A percentile compares a stretch with the other conserved stretches of the same genome.
phyloP scores from a whole-genome alignment of 768 basidiomycete species.

The Termitomyces eurrhizus region DNA sequence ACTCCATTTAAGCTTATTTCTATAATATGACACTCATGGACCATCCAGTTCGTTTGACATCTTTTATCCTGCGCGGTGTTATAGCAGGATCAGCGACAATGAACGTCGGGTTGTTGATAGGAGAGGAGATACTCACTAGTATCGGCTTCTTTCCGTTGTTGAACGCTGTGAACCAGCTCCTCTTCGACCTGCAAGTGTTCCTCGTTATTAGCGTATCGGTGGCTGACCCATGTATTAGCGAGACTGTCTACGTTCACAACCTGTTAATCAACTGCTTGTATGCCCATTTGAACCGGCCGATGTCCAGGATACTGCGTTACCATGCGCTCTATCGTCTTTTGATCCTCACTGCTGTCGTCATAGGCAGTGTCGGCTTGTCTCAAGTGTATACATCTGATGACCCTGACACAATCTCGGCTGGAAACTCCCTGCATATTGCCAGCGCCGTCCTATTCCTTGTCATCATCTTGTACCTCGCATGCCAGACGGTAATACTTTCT shows the following conservation, averaged over 20 bases:
- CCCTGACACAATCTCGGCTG: not conserved
- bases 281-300: not conserved
- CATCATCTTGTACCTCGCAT: conserved; percentile 1
- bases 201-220: not conserved
- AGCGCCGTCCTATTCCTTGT: conserved; percentile 4
- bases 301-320: not conserved
- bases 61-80: conserved; percentile 3
- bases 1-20: not conserved
- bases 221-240: conserved; percentile 3
- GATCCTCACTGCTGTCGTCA: conserved; percentile 1
- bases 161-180: conserved; percentile 1
- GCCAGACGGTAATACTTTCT: not conserved
- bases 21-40: not conserved
- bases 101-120: conserved; percentile 3
- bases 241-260: not conserved
- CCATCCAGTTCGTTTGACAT: conserved; percentile 1
- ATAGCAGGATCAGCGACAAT: conserved; percentile 3
- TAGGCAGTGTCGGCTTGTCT: conserved; percentile 6
- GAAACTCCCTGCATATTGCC: conserved; percentile 1
- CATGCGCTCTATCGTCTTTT: conserved; percentile 3
- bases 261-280: not conserved
- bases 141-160: conserved; percentile 4
- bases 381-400: conserved; percentile 5
- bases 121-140: conserved; percentile 3
- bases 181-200: not conserved